These are phyloP conservation scores for Cladosporium colombiae DNA, from an alignment of 2,329 filamentous ascomycete species.

Conservation along the genomic window DNA sequence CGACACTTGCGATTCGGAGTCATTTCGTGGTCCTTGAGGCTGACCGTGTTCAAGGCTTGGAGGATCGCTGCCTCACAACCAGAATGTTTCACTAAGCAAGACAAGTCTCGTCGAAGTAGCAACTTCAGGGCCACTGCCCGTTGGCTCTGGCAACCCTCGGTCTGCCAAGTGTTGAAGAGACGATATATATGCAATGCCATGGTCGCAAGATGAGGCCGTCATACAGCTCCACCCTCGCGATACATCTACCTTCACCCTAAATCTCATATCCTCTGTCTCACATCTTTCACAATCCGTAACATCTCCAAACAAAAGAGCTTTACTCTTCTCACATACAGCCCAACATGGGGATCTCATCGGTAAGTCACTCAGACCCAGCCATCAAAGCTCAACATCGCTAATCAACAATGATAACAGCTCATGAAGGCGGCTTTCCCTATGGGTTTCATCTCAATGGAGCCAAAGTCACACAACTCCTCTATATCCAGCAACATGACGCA, in stretches of 20 bases:
- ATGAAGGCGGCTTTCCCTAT: slow-evolving; percentile 18
- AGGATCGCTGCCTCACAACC: not conserved
- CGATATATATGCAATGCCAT: slow-evolving; percentile 1
- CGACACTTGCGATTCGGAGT: not conserved
- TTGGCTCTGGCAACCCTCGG: slow-evolving; percentile 13
- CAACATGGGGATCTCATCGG: slow-evolving; percentile 14
- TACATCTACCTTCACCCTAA: not conserved
- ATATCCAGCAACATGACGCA: not conserved
- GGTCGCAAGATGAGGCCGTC: not conserved
- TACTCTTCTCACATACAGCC: not conserved
- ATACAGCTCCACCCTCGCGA: not conserved
- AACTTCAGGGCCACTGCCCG: slow-evolving; percentile 9
- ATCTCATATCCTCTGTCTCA: not conserved
- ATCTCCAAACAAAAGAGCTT: not conserved
- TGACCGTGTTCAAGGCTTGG: not conserved
- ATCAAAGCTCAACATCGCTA: not conserved
- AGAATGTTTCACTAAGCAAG: slow-evolving; percentile 7
- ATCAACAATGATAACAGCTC: slow-evolving; percentile 3
- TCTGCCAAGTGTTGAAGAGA: not conserved
- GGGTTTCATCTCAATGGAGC: slow-evolving; percentile 14
- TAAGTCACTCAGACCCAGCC: not conserved
- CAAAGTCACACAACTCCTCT: not conserved
- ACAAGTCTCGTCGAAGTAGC: slow-evolving; percentile 21
- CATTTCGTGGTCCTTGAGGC: no score
- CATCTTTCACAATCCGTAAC: not conserved